phyloP scores from a whole-genome alignment of 306 rosid species.

The Prunus padus region DNA sequence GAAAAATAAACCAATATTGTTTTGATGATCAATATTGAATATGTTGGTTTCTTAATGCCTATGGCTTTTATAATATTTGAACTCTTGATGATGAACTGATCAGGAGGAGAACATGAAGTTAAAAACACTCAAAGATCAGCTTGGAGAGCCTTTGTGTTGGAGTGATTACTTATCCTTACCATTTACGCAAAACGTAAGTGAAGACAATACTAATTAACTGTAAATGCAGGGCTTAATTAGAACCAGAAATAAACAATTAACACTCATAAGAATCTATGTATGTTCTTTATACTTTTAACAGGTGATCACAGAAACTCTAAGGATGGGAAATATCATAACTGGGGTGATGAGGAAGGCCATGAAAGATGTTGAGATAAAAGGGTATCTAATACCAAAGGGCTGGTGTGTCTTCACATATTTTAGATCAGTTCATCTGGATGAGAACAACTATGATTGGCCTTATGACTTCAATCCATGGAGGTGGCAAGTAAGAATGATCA shows the following conservation, averaged over 20 bases:
- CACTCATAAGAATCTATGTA: neutral
- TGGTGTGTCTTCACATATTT: constrained; percentile 80
- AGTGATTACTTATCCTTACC: constrained; percentile 80
- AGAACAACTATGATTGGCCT: constrained; percentile 64
- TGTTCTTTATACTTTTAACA: constrained; percentile 2
- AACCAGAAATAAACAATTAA: neutral
- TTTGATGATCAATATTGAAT: neutral
- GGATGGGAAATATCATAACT: constrained; percentile 79
- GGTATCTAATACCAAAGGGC: constrained; percentile 76
- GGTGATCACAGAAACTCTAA: constrained; percentile 87
- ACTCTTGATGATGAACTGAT: constrained; percentile 14
- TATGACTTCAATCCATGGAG: constrained; percentile 96
- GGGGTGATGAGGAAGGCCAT: constrained; percentile 89
- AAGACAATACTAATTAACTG: neutral
- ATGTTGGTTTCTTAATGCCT: no score
- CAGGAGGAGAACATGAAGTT: constrained; percentile 87
- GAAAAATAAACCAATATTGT: neutral
- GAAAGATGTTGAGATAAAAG: constrained; percentile 84
- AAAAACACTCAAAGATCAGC: constrained; percentile 58
- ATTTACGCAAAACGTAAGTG: constrained; percentile 80
- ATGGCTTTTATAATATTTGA: constrained; percentile 2
- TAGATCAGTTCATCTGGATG: constrained; percentile 95
- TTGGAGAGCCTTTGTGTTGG: constrained; percentile 70
- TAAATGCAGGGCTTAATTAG: neutral
- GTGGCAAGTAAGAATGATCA: constrained; percentile 73